phyloP scores from a whole-genome alignment of 805 yeast genomes.

The Hanseniaspora mollemarum region DNA sequence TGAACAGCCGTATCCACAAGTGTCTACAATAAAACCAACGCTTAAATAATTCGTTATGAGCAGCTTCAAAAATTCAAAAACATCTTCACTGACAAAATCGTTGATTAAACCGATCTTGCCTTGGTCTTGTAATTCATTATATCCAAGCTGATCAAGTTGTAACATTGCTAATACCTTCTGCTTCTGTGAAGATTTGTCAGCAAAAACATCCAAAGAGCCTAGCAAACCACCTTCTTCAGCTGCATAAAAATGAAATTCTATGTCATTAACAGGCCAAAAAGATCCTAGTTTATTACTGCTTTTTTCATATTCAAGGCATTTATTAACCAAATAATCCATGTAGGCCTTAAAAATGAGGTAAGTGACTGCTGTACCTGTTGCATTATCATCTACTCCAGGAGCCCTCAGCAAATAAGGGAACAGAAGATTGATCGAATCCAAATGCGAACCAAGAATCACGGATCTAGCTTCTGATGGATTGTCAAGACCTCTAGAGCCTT shows the following conservation, averaged over 20 bases:
- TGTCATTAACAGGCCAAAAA: constrained; percentile 51
- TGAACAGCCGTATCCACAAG: constrained; percentile 86
- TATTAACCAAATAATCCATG: constrained; percentile 25
- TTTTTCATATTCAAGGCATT: constrained; percentile 15
- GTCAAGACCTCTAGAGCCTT: constrained; percentile 34
- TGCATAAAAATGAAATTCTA: constrained; percentile 88
- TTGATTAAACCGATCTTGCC: constrained; percentile 68
- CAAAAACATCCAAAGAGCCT: constrained; percentile 73
- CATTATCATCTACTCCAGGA: constrained; percentile 95
- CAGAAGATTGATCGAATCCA: constrained; percentile 67
- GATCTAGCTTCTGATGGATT: constrained; percentile 34
- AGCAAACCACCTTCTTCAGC: constrained; percentile 90
- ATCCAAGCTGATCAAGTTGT: constrained; percentile 94
- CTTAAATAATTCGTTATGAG: constrained; percentile 51
- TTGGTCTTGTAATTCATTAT: constrained; percentile 42
- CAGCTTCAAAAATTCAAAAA: constrained; percentile 51
- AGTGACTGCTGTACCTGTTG: constrained; percentile 72
- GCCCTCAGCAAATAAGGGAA: constrained; percentile 60
- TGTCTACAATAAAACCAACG: constrained; percentile 61
- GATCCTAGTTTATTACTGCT: constrained; percentile 21
- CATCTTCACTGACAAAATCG: constrained; percentile 48
- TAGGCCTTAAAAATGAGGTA: constrained; percentile 64
- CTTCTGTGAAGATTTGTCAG: constrained; percentile 20
- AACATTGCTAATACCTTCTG: constrained; percentile 64
- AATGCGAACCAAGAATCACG: constrained; percentile 80